Base-by-base conservation (phyloP, 805 yeast genomes). In the Tetrapisispora nanseiensis region DNA sequence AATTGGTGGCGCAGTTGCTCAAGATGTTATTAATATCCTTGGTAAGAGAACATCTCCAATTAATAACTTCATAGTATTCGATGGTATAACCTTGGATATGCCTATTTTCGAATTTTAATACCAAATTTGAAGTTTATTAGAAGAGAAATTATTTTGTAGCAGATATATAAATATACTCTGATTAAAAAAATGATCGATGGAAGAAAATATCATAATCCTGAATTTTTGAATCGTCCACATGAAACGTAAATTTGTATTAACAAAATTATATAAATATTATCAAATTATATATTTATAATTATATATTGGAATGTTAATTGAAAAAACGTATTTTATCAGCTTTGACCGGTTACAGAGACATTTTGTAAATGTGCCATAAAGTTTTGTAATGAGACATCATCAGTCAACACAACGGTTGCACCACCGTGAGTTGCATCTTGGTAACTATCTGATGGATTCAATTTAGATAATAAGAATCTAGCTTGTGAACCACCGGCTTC, bases 401-500 rank as follows among this genome's bases (percentile, higher is more conserved):
- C 97, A 19, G 97, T 90, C 62, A 89, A 78, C 37, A 90, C 95
- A 51, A 85, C 83, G 9, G 90, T 85, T 37, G 74, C 55, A 32
- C 77, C 76, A 33, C 74, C 75, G 7, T 66, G 68, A 29, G 57
- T 48, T 23, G 65, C 67, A 35, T 66, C 69, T 59, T 80, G 76
- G 59, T 82, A 82, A 28, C 87, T 80, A 48, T 82, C 86, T 31
- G 95, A 81, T 28, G 97, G 97, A 63, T 90, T 90, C 62, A 90
- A 76, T 67, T 86, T 89, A 22, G 95, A 84, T 64, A 86, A 79
- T 65, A 90, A 72, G 73, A 90, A 90, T 66, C 97, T 79, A 3
- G 97, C 96, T 67, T 90, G 97, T 11, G 96, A 87, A 40, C 95
- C 96, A 54, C 97, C 97, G 55, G 89, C 96, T 60, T 89, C 96